These are phyloP conservation scores for Byssoonygena ceratinophila DNA, from an alignment of 2,329 filamentous ascomycete genomes.

Conservation along the genomic window DNA sequence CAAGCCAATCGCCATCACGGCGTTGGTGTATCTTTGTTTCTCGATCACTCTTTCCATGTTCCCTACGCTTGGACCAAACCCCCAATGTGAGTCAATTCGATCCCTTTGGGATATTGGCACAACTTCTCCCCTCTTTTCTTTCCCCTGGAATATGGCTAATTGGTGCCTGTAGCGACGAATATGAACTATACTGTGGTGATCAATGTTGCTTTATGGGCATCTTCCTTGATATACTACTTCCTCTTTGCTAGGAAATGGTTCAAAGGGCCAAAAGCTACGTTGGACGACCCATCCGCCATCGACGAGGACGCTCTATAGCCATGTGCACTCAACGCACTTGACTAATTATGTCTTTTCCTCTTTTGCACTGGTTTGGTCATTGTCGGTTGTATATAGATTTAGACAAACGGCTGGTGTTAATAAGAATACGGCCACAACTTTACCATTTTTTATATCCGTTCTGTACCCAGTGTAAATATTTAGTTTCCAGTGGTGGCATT, in stretches of 20 bases:
- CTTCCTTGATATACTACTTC: constrained; percentile 46
- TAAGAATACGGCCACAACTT: no score
- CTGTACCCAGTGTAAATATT: no score
- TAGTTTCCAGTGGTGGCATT: no score
- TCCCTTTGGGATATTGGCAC: background rate
- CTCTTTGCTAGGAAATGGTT: constrained; percentile 51
- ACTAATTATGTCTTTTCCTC: background rate
- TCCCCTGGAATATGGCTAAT: background rate
- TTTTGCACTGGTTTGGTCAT: background rate
- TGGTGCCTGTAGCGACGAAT: constrained; percentile 26
- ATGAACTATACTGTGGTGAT: constrained; percentile 59
- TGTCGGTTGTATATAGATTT: no score
- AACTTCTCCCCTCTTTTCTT: no score
- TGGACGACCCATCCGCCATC: constrained; percentile 24
- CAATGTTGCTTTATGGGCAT: constrained; percentile 49
- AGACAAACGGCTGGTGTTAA: no score
- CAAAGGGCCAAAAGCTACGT: constrained; percentile 48
- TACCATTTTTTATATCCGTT: no score
- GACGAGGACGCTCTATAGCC: background rate
- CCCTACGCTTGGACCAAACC: constrained; percentile 45
- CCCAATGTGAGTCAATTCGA: constrained; percentile 30
- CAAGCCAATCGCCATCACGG: constrained; percentile 43
- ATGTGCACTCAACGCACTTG: background rate
- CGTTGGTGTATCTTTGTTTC: constrained; percentile 46
- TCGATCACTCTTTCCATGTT: constrained; percentile 51